phyloP scores from a whole-genome alignment of 495 filamentous ascomycete species.

The Recurvomyces mirabilis region DNA sequence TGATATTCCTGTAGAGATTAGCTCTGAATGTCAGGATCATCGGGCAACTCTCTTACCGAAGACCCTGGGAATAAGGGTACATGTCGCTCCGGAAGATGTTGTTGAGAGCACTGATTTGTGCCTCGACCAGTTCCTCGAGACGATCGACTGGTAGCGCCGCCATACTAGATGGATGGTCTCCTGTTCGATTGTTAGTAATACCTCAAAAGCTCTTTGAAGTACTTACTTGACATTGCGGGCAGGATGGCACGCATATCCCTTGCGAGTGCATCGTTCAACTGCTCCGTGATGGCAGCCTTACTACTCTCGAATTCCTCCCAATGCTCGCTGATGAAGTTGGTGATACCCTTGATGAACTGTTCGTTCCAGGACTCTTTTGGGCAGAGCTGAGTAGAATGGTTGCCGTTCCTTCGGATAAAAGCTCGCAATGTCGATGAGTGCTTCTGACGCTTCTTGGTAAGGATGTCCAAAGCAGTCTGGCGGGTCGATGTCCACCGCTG shows the following conservation, averaged over 20 bases:
- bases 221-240: background rate
- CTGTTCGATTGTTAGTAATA: background rate
- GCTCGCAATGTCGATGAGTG: slow-evolving; percentile 6
- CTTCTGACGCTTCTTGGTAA: background rate
- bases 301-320: background rate
- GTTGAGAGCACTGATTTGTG: background rate
- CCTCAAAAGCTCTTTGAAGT: background rate
- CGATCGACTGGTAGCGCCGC: background rate
- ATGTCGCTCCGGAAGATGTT: background rate
- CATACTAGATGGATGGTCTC: background rate
- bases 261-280: background rate
- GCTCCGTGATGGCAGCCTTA: background rate
- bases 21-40: background rate
- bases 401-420: slow-evolving; percentile 14
- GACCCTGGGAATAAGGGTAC: background rate
- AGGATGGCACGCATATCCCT: background rate
- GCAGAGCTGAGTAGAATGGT: background rate
- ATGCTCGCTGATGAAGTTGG: background rate
- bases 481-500: background rate
- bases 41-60: background rate
- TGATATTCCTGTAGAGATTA: slow-evolving; percentile 6
- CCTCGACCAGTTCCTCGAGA: background rate
- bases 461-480: background rate
- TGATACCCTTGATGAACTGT: slow-evolving; percentile 1
- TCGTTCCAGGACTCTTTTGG: slow-evolving; percentile 14